Evolutionary conservation across 768 basidiomycete species (phyloP).

Genomic region (Termitomyces eurrhizus): DNA sequence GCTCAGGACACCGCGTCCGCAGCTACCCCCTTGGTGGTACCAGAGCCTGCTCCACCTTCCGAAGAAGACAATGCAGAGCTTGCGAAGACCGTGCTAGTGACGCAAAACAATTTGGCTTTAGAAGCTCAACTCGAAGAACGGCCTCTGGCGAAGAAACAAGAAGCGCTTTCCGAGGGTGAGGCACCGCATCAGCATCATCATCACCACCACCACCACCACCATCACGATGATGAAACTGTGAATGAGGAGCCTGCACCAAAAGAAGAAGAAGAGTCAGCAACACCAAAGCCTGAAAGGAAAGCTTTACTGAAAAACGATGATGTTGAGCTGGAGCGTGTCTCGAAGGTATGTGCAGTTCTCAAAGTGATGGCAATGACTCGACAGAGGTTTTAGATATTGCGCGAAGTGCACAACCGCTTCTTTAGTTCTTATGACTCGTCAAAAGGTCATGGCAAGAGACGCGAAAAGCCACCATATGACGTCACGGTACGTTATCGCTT

Average conservation of each 20-base stretch:
- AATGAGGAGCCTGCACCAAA: conserved; percentile 17
- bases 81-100: conserved; percentile 52
- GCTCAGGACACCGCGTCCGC: neutral
- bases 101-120: conserved; percentile 68
- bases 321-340: conserved; percentile 73
- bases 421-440: conserved; percentile 61
- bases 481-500: conserved; percentile 61
- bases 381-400: conserved; percentile 55
- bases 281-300: conserved; percentile 47
- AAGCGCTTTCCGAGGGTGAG: conserved; percentile 56
- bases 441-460: conserved; percentile 28
- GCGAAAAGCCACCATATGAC: conserved; percentile 45
- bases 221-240: conserved; percentile 14
- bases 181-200: conserved; percentile 24
- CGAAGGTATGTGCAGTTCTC: conserved; percentile 46
- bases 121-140: conserved; percentile 85
- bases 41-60: conserved; percentile 22
- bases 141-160: conserved; percentile 85
- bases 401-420: conserved; percentile 74
- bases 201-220: conserved; percentile 20
- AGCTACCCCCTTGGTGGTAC: conserved; percentile 15
- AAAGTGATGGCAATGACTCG: neutral
- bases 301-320: conserved; percentile 89
- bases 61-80: conserved; percentile 46
- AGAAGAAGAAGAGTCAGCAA: conserved; percentile 13